phyloP scores from a whole-genome alignment of 345 rosid species.

The Arabidopsis arenosa region DNA sequence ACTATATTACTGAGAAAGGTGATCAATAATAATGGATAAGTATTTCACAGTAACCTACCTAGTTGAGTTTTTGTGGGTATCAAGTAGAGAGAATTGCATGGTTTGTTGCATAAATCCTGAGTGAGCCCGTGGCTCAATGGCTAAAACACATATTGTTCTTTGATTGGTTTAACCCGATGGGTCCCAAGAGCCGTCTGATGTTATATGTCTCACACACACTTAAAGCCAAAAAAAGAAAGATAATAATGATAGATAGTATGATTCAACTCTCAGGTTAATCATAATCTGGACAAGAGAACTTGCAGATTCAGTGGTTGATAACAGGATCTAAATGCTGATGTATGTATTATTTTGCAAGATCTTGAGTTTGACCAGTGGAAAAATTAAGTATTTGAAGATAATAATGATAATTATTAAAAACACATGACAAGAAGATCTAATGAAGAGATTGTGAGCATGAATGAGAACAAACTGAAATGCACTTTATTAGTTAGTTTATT shows the following conservation, averaged over 20 bases:
- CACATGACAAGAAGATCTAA: conserved; percentile 45
- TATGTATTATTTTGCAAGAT: conserved; percentile 25
- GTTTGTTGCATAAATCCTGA: conserved; percentile 41
- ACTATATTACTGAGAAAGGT: neutral
- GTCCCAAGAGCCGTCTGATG: conserved; percentile 39
- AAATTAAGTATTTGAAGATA: conserved; percentile 19
- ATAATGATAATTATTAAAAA: conserved; percentile 41
- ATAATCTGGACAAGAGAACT: conserved; percentile 33
- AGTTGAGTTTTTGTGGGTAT: conserved; percentile 11
- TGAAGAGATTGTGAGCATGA: conserved; percentile 48
- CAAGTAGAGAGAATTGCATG: conserved; percentile 31
- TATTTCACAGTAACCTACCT: conserved; percentile 60
- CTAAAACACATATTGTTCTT: conserved; percentile 17
- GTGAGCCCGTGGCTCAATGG: conserved; percentile 79
- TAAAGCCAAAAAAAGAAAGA: conserved; percentile 2
- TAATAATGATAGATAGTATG: neutral
- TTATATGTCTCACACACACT: conserved; percentile 31
- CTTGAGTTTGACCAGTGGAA: conserved; percentile 40
- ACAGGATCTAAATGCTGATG: conserved; percentile 41
- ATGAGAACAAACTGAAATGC: conserved; percentile 39
- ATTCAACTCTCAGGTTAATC: conserved; percentile 31
- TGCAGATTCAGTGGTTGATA: conserved; percentile 37
- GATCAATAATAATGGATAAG: conserved; percentile 12
- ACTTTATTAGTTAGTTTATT: conserved; percentile 28
- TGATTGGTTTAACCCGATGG: conserved; percentile 35